Evolutionary conservation across 2,329 filamentous ascomycete species (phyloP), one percentile per base, ranked within the genome.

Genomic region (Claviceps citrina): DNA sequence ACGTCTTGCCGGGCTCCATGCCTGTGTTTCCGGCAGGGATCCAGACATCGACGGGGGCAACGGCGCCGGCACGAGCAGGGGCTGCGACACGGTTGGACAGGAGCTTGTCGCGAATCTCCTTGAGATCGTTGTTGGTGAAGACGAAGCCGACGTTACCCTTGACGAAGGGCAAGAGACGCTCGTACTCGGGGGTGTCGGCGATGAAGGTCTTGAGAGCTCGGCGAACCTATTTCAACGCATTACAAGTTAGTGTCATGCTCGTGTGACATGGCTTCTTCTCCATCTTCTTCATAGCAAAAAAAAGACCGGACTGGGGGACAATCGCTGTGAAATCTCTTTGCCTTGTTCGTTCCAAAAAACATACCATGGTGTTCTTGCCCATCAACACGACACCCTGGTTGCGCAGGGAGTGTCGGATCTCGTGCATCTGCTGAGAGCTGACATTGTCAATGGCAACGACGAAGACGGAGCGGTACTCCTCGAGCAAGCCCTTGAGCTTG

Each of bases 351-450:
- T n/a, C n/a, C n/a, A n/a, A 7, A 33, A 6, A 10, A 55, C 72
- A 45, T 68, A 91, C 89, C 91, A 98, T 98, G 69, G 91, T 98
- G 81, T 98, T 98, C 82, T 95, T 96, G 65, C 89, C 91, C 91
- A 96, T 96, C 71, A 98, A 76, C 57, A 98, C 87, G 56, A 96
- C 83, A 69, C 78, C 87, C 68, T 93, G 71, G 49, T 81, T 81
- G 65, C 91, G 87, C 66, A 98, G 83, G 59, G 84, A 70, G 60
- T 81, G 71, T 66, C 91, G 84, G 68, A 98, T 96, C 79, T 98
- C 91, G 84, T 98, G 91, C 93, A 98, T 98, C 81, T 98, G 93
- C 80, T 98, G 91, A 56, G 91, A 98, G 68, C 81, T 85, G 79
- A 98, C 91, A 98, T 96, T 98, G 85, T 96, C 84, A 63, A 89